Evolutionary conservation across 2,329 filamentous ascomycete species (phyloP), one percentile per base, ranked within the genome.

Genomic region (Aureobasidium sp.): DNA sequence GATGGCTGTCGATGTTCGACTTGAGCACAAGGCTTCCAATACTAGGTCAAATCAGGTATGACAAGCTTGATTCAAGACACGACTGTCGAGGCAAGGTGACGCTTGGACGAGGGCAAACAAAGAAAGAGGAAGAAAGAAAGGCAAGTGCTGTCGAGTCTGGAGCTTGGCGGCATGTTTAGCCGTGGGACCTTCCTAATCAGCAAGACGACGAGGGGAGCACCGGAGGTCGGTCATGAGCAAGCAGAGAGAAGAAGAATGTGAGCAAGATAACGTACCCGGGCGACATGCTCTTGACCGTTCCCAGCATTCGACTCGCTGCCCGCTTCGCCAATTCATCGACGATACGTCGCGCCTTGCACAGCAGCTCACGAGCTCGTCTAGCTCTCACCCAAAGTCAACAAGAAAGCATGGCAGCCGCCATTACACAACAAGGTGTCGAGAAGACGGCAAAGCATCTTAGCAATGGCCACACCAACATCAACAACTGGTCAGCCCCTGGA

Each of bases 401-500:
- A 37, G 53, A 48, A 54, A 60, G 39, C 47, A 63, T 60, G 54
- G 47, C 61, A 33, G 40, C 54, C 39, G 60, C 62, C 19, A 62
- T 24, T 35, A 58, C 60, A 27, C 61, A 62, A 45, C 49, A 61
- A 42, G 49, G 57, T 12, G 62, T 68, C 31, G 64, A 70, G 63
- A 62, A 66, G n/a, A 63, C 67, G 49, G 69, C 69, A 15, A 53
- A 64, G 15, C 61, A 70, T 37, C 58, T 69, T 12, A 66, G 50
- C 29, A 66, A 69, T 64, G 68, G 68, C 27, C 39, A 63, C n/a
- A 60, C 64, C 45, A 67, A 65, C 40, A 66, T 68, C 62, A 72
- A 74, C 63, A 69, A 72, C 57, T 75, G 77, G 70, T 66, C 71
- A 3, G 65, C 71, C 12, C 76, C 79, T 24, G 81, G 81, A 22